Evolutionary conservation across 345 rosid genomes (phyloP).

Genomic region (Aquilaria yunnanensis): DNA sequence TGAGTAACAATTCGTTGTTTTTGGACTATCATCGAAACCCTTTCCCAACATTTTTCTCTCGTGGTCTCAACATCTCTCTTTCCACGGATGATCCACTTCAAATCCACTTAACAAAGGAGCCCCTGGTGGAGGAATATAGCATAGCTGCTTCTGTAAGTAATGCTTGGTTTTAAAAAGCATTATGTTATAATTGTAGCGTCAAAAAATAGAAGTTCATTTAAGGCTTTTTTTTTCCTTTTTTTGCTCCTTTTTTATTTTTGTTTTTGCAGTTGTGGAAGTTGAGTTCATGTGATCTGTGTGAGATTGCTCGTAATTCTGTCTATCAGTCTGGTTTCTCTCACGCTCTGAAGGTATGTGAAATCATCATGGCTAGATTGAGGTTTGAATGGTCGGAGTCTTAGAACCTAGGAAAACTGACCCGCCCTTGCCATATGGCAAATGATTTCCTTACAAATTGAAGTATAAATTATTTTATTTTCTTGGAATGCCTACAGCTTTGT

Average conservation of each 20-base stretch:
- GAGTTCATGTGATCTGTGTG: constrained; percentile 96
- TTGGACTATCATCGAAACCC: constrained; percentile 96
- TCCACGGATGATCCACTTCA: constrained; percentile 99
- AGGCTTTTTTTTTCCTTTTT: no score
- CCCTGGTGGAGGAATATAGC: constrained; percentile 96
- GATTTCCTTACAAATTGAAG: no score
- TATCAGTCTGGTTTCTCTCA: constrained; percentile 98
- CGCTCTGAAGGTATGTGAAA: constrained; percentile 69
- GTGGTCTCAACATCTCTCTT: constrained; percentile 95
- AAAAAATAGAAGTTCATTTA: no score
- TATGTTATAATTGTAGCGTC: no score
- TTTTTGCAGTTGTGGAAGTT: constrained; percentile 81
- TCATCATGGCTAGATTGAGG: no score
- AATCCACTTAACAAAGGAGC: constrained; percentile 96
- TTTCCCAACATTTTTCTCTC: constrained; percentile 79
- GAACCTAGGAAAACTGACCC: no score
- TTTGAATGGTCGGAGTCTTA: no score
- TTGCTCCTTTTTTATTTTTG: no score
- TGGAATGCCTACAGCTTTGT: no score
- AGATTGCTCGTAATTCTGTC: constrained; percentile 99
- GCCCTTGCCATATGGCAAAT: no score
- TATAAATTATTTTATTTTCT: no score
- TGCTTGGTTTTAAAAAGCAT: not conserved
- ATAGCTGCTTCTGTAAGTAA: constrained; percentile 92
- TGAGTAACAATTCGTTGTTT: constrained; percentile 97